Percentiles rank a stretch among this genome's conserved stretches.
Conservation (phyloP, 73 alveolate genomes). For the Paramecium octaurelia region DNA sequence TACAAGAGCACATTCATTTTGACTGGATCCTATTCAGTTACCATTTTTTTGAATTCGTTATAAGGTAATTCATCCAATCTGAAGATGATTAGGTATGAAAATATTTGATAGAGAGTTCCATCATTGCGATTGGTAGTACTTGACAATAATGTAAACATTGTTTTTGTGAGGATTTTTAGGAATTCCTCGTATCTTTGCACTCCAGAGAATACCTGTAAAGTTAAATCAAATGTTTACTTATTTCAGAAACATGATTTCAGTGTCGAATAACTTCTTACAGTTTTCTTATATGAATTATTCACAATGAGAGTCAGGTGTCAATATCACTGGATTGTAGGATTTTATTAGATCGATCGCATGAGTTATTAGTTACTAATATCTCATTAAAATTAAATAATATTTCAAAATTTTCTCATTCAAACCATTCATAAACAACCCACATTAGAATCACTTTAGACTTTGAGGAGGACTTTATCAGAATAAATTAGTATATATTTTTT, state of each 20-base stretch:
- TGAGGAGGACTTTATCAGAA: neutral
- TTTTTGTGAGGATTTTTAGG: neutral
- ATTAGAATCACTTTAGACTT: neutral
- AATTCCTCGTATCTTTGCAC: neutral
- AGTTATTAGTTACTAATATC: neutral
- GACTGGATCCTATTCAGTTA: constrained; percentile 87
- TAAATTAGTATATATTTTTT: neutral
- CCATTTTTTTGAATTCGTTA: constrained; percentile 86
- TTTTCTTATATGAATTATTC: neutral
- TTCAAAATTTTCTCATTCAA: neutral
- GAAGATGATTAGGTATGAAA: constrained; percentile 87
- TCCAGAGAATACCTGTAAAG: neutral
- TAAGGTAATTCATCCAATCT: constrained; percentile 90
- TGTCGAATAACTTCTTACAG: neutral
- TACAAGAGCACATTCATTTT: constrained; percentile 92
- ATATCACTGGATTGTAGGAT: neutral
- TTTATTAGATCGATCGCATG: neutral
- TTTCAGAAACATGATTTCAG: neutral
- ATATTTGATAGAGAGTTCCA: constrained; percentile 84
- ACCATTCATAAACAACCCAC: neutral
- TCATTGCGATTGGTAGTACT: constrained; percentile 91
- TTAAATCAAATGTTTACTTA: neutral
- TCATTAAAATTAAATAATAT: neutral
- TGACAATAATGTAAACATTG: constrained; percentile 74
- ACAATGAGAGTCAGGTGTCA: constrained; percentile 5